Conservation (phyloP, 2,329 filamentous ascomycete species). For the Diplodia scrobiculata region DNA sequence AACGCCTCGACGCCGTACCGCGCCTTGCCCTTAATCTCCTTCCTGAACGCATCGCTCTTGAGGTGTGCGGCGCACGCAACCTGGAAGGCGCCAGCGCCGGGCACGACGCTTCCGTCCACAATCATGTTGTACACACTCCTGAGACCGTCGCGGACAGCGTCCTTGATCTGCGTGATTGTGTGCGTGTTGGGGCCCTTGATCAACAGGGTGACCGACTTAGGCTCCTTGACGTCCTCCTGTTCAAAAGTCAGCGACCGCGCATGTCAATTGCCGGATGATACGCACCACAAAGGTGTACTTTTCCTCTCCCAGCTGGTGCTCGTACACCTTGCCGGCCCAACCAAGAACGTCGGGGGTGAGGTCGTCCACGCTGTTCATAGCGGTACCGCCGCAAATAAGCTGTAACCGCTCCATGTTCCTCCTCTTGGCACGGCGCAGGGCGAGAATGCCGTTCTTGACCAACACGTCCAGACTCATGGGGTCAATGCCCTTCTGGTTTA, state of each 20-base stretch:
- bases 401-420: conserved; percentile 99
- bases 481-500: conserved; percentile 99
- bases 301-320: conserved; percentile 96
- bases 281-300: conserved; percentile 88
- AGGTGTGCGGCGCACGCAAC: conserved; percentile 87
- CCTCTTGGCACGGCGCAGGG: conserved; percentile 89
- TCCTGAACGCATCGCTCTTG: conserved; percentile 80
- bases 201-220: conserved; percentile 94
- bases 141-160: conserved; percentile 91
- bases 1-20: conserved; percentile 96
- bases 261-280: conserved; percentile 16
- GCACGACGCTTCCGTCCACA: conserved; percentile 94
- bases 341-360: conserved; percentile 83
- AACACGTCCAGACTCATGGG: conserved; percentile 92
- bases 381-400: conserved; percentile 84
- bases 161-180: conserved; percentile 94
- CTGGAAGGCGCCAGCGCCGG: conserved; percentile 93
- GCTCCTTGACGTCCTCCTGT: conserved; percentile 91
- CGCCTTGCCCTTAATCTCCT: conserved; percentile 94
- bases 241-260: conserved; percentile 33
- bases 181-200: conserved; percentile 98
- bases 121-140: conserved; percentile 99
- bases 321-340: conserved; percentile 95
- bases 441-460: conserved; percentile 97
- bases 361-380: conserved; percentile 97